A percentile compares a stretch with the other conserved stretches of the same genome.
Conservation (phyloP, 768 basidiomycete genomes). For the Lanmaoa pseudosensibilis region DNA sequence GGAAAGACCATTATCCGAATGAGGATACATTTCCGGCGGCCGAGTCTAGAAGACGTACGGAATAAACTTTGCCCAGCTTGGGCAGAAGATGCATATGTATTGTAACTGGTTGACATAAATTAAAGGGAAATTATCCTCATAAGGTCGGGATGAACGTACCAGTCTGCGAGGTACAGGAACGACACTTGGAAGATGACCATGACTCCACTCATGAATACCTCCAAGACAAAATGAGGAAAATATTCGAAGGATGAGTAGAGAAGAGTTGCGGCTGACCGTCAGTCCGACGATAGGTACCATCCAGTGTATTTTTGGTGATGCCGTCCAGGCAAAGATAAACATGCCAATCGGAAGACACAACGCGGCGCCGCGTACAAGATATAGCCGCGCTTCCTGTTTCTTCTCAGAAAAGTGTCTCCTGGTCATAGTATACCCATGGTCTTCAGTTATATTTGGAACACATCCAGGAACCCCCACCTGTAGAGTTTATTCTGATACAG, state of each 20-base stretch:
- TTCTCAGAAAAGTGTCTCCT: slow-evolving; percentile 22
- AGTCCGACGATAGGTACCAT: slow-evolving; percentile 37
- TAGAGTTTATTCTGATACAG: slow-evolving; percentile 52
- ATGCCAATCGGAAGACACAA: slow-evolving; percentile 55
- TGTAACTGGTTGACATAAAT: slow-evolving; percentile 32
- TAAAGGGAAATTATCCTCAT: background rate
- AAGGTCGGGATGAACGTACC: slow-evolving; percentile 30
- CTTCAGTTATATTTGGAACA: slow-evolving; percentile 10
- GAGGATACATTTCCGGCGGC: background rate
- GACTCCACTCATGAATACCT: slow-evolving; percentile 41
- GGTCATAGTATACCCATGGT: slow-evolving; percentile 16
- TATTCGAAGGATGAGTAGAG: background rate
- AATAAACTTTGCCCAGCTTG: slow-evolving; percentile 52
- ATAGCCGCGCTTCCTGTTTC: slow-evolving; percentile 59
- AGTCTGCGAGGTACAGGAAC: slow-evolving; percentile 53
- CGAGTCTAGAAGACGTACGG: slow-evolving; percentile 31
- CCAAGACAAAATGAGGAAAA: slow-evolving; percentile 1
- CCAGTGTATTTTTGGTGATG: slow-evolving; percentile 58
- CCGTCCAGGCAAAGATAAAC: slow-evolving; percentile 73
- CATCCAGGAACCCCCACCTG: slow-evolving; percentile 31
- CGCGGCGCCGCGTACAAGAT: slow-evolving; percentile 52
- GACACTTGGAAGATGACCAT: slow-evolving; percentile 46
- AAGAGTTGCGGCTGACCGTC: slow-evolving; percentile 14
- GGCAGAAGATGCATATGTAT: slow-evolving; percentile 52
- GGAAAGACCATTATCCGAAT: background rate